Evolutionary conservation across 495 filamentous ascomycete genomes (phyloP), one percentile per base, ranked within the genome.

Genomic region (Penicillium turbatum): DNA sequence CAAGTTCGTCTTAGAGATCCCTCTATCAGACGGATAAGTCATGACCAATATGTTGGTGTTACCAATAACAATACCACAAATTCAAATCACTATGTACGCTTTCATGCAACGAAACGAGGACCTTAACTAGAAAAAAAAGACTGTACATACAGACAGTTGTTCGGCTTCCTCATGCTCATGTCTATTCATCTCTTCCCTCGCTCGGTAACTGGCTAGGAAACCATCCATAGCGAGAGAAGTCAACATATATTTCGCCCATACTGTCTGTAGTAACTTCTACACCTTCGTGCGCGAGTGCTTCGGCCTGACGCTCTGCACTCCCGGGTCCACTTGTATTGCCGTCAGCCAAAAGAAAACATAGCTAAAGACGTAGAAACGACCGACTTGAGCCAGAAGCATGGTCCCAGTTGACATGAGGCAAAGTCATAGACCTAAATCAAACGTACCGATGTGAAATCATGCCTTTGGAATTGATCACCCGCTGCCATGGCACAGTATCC

Each of bases 401-500:
- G 12, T 24, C 19, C 31, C 7, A 48, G 9, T 15, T 15, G 19
- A 19, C 21, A 55, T 26, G 24, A 29, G 13, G 32, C 11, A 32
- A 41, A 58, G 44, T 53, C 12, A 36, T 55, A 11, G 42, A 29
- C 39, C 39, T 13, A 21, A 5, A 30, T 13, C 4, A 21, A 34
- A 62, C 75, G 21, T 60, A 95, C 89, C 91, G 81, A 30, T 85
- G 87, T 29, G 90, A 92, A 56, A 97, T 91, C 52, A 82, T 76
- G 15, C 91, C 91, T 68, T 88, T 92, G 2, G 87, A 68, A 62
- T 92, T 95, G 55, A 97, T 87, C 10, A 97, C 90, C 41, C 92
- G 77, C 73, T 97, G 92, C 92, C 92, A 97, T 4, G 92, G 92
- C 10, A 96, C 91, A 59, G 88, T 96, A 15, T 69, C 76, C 51